Base-by-base conservation (phyloP, 2,329 filamentous ascomycete genomes). In the Diaporthe nobilis region DNA sequence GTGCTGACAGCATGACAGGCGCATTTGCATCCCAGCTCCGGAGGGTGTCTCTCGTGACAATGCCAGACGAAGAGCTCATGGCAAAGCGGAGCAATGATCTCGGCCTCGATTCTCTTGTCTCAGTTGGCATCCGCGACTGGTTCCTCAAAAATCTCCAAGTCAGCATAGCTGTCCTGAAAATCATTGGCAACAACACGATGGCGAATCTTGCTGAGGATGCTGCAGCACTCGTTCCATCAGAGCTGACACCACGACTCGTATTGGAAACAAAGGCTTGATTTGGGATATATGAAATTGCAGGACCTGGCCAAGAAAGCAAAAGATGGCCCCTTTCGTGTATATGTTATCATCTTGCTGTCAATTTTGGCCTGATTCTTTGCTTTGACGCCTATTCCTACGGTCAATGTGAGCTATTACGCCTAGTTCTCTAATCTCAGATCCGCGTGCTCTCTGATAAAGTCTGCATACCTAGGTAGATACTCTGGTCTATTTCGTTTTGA, bases 111-210 rank as follows among this genome's bases (percentile, higher is more conserved):
- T 77, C 78, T 1, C 63, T 81, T 4, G 65, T 81, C 2, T 77
- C 80, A 5, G 78, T 80, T 12, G 76, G 76, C 84, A 85, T 85
- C 7, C 84, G 87, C 2, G 81, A 83, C 9, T 89, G 87, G 87
- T 87, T 88, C 75, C 65, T 84, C 31, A 86, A 86, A 73, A 80
- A 84, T 44, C 51, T 88, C 0, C 73, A 83, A 0, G 79, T 84
- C 3, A 84, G 87, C 72, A 81, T 88, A 2, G 83, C 86, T 0
- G 83, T 88, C 0, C 78, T 88, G 13, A 86, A 86, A 73, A 81
- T 89, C 49, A 51, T 73, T 2, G 60, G 58, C 1, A 55, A 55
- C 39, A 51, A 67, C n/a, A 51, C 71, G 3, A 73, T 73, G 58
- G 58, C 60, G 7, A 55, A 10, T 15, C n/a, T 73, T 49, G 71